A percentile compares a stretch with the other conserved stretches of the same genome.
Evolutionary conservation across 352 stramenopile genomes (phyloP).

Genomic region (Phytophthora multivora): DNA sequence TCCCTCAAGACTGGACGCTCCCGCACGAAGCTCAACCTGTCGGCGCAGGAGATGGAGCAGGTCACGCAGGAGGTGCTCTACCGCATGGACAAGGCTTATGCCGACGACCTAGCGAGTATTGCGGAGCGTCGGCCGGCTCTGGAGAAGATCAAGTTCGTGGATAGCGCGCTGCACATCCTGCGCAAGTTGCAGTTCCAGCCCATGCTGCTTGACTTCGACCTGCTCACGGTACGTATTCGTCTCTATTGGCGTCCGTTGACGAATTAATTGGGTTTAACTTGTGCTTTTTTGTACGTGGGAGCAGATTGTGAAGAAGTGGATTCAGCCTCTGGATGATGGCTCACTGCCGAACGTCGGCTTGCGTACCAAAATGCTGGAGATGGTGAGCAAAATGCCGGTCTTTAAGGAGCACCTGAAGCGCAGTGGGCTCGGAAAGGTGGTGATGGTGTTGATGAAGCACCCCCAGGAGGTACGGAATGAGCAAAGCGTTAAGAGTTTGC

Average conservation of each 20-base stretch:
- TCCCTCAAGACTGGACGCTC: constrained; percentile 83
- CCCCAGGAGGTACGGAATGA: constrained; percentile 86
- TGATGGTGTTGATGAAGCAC: constrained; percentile 91
- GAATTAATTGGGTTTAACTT: not conserved
- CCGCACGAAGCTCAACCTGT: constrained; percentile 79
- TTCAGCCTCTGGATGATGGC: constrained; percentile 81
- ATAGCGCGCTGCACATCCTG: constrained; percentile 71
- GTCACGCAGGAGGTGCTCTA: constrained; percentile 89
- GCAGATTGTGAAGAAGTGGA: constrained; percentile 91
- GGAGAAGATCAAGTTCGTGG: constrained; percentile 87
- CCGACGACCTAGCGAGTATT: constrained; percentile 77
- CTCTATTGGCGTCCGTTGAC: not conserved
- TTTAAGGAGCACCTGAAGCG: constrained; percentile 91
- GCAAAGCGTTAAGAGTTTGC: no score
- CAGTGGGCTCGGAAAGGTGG: constrained; percentile 87
- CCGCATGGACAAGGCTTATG: constrained; percentile 88
- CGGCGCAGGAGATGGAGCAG: constrained; percentile 85
- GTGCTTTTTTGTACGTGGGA: not conserved
- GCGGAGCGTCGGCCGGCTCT: constrained; percentile 62
- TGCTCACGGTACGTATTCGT: constrained; percentile 65
- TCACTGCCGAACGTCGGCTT: constrained; percentile 83
- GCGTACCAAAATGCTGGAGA: constrained; percentile 87
- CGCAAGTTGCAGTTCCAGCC: constrained; percentile 86
- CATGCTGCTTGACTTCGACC: constrained; percentile 88
- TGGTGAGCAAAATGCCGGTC: constrained; percentile 82